Evolutionary conservation across 352 stramenopile species (phyloP).

Genomic region (Detonula confervacea): DNA sequence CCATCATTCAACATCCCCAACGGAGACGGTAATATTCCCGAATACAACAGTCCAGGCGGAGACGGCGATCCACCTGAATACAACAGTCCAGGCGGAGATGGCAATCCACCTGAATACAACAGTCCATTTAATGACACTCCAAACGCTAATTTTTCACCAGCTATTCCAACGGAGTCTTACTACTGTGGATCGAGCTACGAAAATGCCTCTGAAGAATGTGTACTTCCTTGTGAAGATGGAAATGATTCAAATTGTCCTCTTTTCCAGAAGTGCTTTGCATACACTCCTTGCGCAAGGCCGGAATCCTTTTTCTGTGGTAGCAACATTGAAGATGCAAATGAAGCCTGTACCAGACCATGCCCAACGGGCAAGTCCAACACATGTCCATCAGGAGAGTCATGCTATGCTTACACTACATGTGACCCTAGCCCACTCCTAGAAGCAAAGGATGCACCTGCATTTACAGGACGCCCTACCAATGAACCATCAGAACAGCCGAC

Average conservation of each 20-base stretch:
- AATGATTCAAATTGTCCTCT: slow-evolving; percentile 25
- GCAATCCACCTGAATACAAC: too few species aligned
- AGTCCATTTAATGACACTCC: too few species aligned
- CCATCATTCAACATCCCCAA: background rate
- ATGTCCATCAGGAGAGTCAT: slow-evolving; percentile 51
- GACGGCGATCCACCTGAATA: too few species aligned
- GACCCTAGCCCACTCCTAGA: too few species aligned
- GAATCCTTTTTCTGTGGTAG: slow-evolving; percentile 57
- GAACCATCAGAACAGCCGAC: background rate
- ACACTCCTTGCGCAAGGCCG: slow-evolving; percentile 49
- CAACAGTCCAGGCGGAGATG: too few species aligned
- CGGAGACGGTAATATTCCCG: background rate
- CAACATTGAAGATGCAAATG: slow-evolving; percentile 39
- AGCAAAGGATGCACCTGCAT: too few species aligned
- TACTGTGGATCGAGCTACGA: slow-evolving; percentile 50
- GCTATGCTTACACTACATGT: slow-evolving; percentile 47
- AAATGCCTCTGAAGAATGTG: slow-evolving; percentile 35
- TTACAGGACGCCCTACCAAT: too few species aligned
- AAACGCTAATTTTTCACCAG: background rate
- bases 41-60: too few species aligned
- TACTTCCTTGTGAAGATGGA: slow-evolving; percentile 18
- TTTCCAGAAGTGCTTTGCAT: slow-evolving; percentile 39
- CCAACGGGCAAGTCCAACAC: slow-evolving; percentile 47
- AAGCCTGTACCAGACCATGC: slow-evolving; percentile 56
- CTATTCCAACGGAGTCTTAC: slow-evolving; percentile 46